These are phyloP conservation scores for Prunus mongolica DNA, from an alignment of 306 rosid species.

Conservation along the genomic window DNA sequence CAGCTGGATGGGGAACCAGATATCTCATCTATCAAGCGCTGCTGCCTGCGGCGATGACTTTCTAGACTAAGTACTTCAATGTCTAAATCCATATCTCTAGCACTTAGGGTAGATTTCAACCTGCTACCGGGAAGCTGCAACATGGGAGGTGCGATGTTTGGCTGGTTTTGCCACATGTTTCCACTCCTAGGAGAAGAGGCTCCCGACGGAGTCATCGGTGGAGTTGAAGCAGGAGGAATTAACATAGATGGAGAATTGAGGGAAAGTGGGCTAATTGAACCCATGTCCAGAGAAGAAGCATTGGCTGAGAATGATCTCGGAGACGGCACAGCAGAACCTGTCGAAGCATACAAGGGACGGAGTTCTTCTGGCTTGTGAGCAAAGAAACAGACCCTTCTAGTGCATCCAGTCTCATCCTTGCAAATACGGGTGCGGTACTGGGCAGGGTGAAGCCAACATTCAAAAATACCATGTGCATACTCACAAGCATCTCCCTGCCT, in stretches of 20 bases:
- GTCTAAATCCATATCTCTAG: constrained; percentile 53
- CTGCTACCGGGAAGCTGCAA: constrained; percentile 65
- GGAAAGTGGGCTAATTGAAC: constrained; percentile 44
- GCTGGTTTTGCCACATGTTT: constrained; percentile 53
- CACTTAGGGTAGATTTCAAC: constrained; percentile 47
- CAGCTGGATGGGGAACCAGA: constrained; percentile 53
- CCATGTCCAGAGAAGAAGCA: constrained; percentile 47
- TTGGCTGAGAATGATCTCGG: constrained; percentile 47
- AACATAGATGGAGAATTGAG: constrained; percentile 46
- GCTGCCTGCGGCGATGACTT: constrained; percentile 47
- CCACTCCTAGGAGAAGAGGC: constrained; percentile 53
- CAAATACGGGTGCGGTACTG: constrained; percentile 87
- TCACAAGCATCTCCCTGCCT: constrained; percentile 80
- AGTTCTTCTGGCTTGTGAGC: constrained; percentile 84
- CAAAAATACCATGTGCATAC: constrained; percentile 87
- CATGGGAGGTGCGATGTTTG: constrained; percentile 42
- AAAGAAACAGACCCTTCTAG: constrained; percentile 79
- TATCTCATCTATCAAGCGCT: constrained; percentile 51
- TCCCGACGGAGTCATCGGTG: constrained; percentile 58
- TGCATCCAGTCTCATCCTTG: constrained; percentile 75
- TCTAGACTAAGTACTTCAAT: constrained; percentile 41
- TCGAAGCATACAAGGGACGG: constrained; percentile 79
- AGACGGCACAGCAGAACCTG: constrained; percentile 87
- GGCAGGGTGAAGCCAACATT: constrained; percentile 96
- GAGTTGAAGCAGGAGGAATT: constrained; percentile 46